A percentile compares a stretch with the other conserved stretches of the same genome.
Evolutionary conservation across 192 early-diverging fungal genomes (phyloP).

Genomic region (Entomortierella chlamydospora): DNA sequence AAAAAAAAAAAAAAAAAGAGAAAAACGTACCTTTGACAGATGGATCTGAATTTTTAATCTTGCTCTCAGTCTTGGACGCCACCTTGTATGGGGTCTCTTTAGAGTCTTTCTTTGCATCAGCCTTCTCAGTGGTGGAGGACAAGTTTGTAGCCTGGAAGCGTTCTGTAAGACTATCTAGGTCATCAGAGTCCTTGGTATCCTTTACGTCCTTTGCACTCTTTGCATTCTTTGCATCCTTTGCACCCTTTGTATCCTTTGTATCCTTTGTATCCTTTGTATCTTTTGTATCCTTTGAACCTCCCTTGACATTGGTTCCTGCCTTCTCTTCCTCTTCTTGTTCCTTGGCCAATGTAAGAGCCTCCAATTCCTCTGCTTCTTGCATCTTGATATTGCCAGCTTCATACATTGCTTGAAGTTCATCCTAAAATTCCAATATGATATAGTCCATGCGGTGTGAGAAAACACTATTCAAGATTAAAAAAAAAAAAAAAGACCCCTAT

Average conservation of each 20-base stretch:
- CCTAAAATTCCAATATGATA: slow-evolving; percentile 15
- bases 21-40: neutral
- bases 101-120: neutral
- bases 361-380: slow-evolving; percentile 35
- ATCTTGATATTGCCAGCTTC: slow-evolving; percentile 34
- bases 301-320: neutral
- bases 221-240: neutral
- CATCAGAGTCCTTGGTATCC: neutral
- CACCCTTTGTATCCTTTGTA: neutral
- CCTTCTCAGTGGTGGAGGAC: neutral
- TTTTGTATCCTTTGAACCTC: slow-evolving; percentile 1
- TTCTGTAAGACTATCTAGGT: slow-evolving; percentile 13
- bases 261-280: neutral
- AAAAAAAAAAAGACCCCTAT: neutral
- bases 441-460: too few species aligned
- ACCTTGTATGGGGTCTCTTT: neutral
- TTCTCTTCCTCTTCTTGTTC: slow-evolving; percentile 11
- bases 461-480: neutral
- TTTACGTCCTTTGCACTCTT: too few species aligned
- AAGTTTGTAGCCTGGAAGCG: slow-evolving; percentile 4
- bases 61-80: neutral
- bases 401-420: slow-evolving; percentile 30
- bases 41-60: neutral
- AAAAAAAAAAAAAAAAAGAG: slow-evolving; percentile 1
- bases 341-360: slow-evolving; percentile 24